Conservation (phyloP, 2,329 filamentous ascomycete genomes). For the Erysiphe pulchra region DNA sequence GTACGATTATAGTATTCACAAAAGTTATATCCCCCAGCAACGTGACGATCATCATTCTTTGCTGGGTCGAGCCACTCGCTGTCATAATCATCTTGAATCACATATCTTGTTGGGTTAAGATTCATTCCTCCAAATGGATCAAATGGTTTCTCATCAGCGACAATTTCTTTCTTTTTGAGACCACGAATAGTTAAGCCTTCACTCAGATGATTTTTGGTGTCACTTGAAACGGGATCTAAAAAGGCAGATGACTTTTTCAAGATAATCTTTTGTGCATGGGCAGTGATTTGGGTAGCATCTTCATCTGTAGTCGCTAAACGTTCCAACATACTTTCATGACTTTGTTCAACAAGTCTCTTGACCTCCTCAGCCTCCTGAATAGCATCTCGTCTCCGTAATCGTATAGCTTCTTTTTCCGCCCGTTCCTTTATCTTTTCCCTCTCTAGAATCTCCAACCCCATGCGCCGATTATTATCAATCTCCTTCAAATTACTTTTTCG, state of each 20-base stretch:
- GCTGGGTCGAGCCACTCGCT: slow-evolving; percentile 47
- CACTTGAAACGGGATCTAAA: slow-evolving; percentile 7
- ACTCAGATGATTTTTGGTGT: slow-evolving; percentile 3
- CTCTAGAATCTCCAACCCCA: slow-evolving; percentile 29
- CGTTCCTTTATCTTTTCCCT: slow-evolving; percentile 26
- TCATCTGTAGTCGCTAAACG: slow-evolving; percentile 35
- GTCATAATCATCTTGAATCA: slow-evolving; percentile 42
- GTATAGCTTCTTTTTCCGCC: slow-evolving; percentile 39
- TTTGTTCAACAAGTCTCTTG: slow-evolving; percentile 32
- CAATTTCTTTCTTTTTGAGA: slow-evolving; percentile 37
- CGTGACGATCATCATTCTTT: slow-evolving; percentile 36
- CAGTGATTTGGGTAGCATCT: slow-evolving; percentile 30
- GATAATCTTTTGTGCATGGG: slow-evolving; percentile 30
- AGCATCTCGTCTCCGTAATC: slow-evolving; percentile 32
- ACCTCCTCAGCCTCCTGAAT: slow-evolving; percentile 46
- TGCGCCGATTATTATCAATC: slow-evolving; percentile 33
- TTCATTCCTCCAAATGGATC: slow-evolving; percentile 65
- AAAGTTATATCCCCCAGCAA: slow-evolving; percentile 62
- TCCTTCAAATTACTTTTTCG: slow-evolving; percentile 45
- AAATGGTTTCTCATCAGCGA: slow-evolving; percentile 47
- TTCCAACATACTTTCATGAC: slow-evolving; percentile 42
- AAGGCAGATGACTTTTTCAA: slow-evolving; percentile 43
- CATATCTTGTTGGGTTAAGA: slow-evolving; percentile 43
- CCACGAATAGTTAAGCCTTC: slow-evolving; percentile 45
- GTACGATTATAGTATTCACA: slow-evolving; percentile 59